A percentile compares a stretch with the other conserved stretches of the same genome.
Conservation (phyloP, 495 filamentous ascomycete genomes). For the Margaritispora aquatica region DNA sequence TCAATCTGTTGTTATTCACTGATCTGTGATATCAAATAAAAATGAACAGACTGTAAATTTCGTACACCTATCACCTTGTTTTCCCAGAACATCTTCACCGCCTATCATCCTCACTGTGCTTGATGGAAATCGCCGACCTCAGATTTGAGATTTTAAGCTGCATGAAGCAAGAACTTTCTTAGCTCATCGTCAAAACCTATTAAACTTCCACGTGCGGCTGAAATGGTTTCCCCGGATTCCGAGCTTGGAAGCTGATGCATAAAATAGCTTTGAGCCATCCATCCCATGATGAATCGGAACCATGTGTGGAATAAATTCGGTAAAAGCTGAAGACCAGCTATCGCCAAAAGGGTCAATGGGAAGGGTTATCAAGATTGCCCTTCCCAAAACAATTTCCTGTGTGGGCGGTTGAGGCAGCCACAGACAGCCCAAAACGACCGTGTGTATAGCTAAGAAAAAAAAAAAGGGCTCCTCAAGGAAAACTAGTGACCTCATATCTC, state of each 20-base stretch:
- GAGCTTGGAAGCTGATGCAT: too few species aligned
- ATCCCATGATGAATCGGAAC: not conserved
- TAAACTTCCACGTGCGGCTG: not conserved
- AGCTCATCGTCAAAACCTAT: not conserved
- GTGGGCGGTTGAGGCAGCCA: not conserved
- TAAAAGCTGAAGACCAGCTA: not conserved
- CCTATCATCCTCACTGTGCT: not conserved
- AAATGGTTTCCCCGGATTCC: not conserved
- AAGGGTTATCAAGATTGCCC: not conserved
- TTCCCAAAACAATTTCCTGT: not conserved
- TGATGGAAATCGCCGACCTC: not conserved
- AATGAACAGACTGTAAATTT: too few species aligned
- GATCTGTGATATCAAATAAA: too few species aligned
- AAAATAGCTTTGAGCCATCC: too few species aligned
- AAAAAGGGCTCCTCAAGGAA: not conserved
- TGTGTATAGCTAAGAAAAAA: not conserved
- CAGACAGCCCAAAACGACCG: too few species aligned
- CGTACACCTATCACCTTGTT: too few species aligned
- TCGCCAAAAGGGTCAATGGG: not conserved
- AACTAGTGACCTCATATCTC: too few species aligned
- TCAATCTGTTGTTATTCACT: too few species aligned
- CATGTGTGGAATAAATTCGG: not conserved
- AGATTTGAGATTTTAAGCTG: not conserved
- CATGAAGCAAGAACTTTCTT: not conserved
- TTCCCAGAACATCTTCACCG: too few species aligned